phyloP scores from a whole-genome alignment of 345 rosid species.

The Tarenaya hassleriana region DNA sequence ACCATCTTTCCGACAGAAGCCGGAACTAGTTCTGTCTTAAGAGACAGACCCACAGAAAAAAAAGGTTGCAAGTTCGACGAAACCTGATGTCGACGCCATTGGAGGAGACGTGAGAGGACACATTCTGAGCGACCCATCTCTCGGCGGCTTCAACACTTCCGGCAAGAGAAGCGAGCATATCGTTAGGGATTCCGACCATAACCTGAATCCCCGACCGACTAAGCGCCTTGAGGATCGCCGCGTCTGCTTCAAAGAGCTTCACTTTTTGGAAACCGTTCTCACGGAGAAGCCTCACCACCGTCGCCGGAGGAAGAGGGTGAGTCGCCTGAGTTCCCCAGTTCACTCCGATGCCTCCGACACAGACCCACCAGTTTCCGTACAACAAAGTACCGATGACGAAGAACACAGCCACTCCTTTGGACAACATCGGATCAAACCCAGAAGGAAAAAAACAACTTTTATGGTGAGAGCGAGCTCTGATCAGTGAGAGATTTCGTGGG shows the following conservation, averaged over 20 bases:
- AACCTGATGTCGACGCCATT: slow-evolving; percentile 62
- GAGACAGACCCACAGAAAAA: no score
- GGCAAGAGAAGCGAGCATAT: slow-evolving; percentile 50
- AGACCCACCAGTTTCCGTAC: slow-evolving; percentile 12
- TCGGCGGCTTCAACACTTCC: slow-evolving; percentile 48
- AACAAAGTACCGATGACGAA: slow-evolving; percentile 15
- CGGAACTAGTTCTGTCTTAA: no score
- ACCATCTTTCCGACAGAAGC: no score
- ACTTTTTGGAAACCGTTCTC: slow-evolving; percentile 60
- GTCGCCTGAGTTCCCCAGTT: slow-evolving; percentile 79
- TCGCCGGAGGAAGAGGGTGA: slow-evolving; percentile 47
- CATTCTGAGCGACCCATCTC: slow-evolving; percentile 64
- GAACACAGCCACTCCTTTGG: slow-evolving; percentile 11
- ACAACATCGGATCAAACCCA: slow-evolving; percentile 21
- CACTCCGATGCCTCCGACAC: slow-evolving; percentile 41
- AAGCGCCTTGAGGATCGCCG: slow-evolving; percentile 37
- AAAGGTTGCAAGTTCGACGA: slow-evolving; percentile 2
- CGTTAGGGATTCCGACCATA: slow-evolving; percentile 81
- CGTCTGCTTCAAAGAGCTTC: slow-evolving; percentile 74
- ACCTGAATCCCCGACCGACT: slow-evolving; percentile 58
- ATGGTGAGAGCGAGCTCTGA: slow-evolving; percentile 13
- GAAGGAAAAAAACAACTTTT: background rate
- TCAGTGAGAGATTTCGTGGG: slow-evolving; percentile 16
- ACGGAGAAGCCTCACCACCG: slow-evolving; percentile 46
- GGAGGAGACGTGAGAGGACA: slow-evolving; percentile 53